Evolutionary conservation across 1,139 yeast genomes (phyloP).

Genomic region (Sugiyamaella novakii): DNA sequence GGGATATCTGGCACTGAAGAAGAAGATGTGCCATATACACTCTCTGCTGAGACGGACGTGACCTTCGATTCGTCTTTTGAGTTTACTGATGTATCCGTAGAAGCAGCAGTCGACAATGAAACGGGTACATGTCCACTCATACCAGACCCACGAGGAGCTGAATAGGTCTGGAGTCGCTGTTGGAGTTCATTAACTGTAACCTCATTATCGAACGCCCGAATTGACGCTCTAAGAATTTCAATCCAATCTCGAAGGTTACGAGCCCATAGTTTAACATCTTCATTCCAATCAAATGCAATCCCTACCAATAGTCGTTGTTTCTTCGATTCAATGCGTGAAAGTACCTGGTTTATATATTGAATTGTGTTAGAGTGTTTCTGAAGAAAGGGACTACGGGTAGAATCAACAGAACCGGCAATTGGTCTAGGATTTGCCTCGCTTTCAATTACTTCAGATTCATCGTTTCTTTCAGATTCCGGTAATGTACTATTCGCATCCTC

Average conservation of each 20-base stretch:
- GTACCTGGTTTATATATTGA: constrained; percentile 12
- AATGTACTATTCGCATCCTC: background rate
- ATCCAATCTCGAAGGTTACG: constrained; percentile 32
- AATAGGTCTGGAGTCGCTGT: constrained; percentile 30
- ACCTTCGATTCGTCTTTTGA: constrained; percentile 10
- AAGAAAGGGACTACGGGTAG: background rate
- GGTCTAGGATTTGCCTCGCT: background rate
- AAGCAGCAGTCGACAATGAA: background rate
- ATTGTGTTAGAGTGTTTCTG: constrained; percentile 11
- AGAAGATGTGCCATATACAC: no score
- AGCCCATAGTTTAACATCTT: constrained; percentile 30
- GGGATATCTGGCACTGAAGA: constrained; percentile 27
- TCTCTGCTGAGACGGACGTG: no score
- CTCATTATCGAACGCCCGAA: constrained; percentile 20
- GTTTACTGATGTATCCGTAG: background rate
- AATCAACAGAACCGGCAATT: background rate
- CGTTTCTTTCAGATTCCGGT: background rate
- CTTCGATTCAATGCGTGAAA: constrained; percentile 9
- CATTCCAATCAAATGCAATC: constrained; percentile 34
- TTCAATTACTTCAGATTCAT: constrained; percentile 2
- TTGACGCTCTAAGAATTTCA: constrained; percentile 23
- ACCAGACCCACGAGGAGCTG: constrained; percentile 21
- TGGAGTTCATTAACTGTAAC: constrained; percentile 23
- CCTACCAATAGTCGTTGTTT: constrained; percentile 25
- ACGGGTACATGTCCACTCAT: background rate